These are phyloP conservation scores for Bocquillonia castaneifolia DNA, from an alignment of 441 rosid genomes.

Conservation along the genomic window DNA sequence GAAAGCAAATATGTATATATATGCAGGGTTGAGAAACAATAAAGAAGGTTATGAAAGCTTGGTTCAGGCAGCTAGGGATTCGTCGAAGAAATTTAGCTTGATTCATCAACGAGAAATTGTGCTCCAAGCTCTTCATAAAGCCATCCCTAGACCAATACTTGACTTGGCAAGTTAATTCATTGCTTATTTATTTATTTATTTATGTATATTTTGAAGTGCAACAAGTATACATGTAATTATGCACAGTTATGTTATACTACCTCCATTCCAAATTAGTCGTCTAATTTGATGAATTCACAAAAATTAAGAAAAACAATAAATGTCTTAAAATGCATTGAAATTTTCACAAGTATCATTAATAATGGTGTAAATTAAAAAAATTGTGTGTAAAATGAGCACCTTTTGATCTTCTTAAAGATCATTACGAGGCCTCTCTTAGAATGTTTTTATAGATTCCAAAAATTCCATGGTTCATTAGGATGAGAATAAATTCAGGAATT, in stretches of 20 bases:
- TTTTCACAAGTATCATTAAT: too few species aligned
- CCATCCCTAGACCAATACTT: constrained; percentile 56
- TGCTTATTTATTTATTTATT: neutral
- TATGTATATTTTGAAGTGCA: neutral
- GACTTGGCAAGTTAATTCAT: constrained; percentile 47
- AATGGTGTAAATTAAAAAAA: too few species aligned
- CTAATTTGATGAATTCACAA: too few species aligned
- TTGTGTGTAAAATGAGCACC: too few species aligned
- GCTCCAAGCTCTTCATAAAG: constrained; percentile 50
- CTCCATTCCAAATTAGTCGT: too few species aligned
- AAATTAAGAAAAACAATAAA: too few species aligned
- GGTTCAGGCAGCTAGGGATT: constrained; percentile 61
- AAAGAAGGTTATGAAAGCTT: constrained; percentile 61
- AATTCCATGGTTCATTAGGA: neutral
- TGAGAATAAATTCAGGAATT: neutral
- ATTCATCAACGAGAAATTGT: constrained; percentile 59
- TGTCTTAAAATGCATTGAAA: too few species aligned
- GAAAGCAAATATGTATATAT: neutral
- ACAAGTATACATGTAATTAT: neutral
- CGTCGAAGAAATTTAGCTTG: constrained; percentile 39
- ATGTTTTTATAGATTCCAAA: too few species aligned
- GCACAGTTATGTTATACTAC: too few species aligned
- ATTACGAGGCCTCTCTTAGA: too few species aligned
- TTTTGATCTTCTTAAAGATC: too few species aligned
- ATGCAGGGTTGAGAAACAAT: constrained; percentile 48